Conservation (phyloP, 768 basidiomycete species). For the Suillus americanus region DNA sequence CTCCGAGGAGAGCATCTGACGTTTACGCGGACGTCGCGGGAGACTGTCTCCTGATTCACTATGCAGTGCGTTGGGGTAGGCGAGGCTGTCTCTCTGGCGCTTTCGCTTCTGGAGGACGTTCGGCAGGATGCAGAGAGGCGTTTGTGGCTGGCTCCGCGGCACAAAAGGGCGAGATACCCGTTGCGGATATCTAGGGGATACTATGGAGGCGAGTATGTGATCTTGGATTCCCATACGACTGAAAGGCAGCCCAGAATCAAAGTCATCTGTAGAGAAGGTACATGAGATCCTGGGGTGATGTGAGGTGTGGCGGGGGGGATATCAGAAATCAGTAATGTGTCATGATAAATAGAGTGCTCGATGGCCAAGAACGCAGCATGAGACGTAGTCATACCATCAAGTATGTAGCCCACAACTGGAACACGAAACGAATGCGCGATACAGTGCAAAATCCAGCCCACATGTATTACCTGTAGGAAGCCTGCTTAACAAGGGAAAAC, state of each 20-base stretch:
- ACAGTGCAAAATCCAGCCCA: conserved; percentile 31
- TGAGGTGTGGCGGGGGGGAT: background rate
- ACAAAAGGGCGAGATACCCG: background rate
- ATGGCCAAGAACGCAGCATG: background rate
- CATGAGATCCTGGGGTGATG: background rate
- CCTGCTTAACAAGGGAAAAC: background rate
- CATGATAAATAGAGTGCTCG: background rate
- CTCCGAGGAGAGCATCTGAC: conserved; percentile 25
- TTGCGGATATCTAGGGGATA: background rate
- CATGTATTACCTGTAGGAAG: conserved; percentile 28
- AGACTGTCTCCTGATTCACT: conserved; percentile 25
- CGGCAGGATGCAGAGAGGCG: conserved; percentile 16
- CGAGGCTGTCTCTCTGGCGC: conserved; percentile 26
- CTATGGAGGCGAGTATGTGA: too few relatives aligned
- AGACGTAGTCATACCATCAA: conserved; percentile 26
- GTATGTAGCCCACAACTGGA: conserved; percentile 27
- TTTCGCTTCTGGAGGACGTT: conserved; percentile 26
- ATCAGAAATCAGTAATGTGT: background rate
- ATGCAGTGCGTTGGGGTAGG: conserved; percentile 24
- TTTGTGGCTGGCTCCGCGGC: background rate
- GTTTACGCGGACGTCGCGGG: conserved; percentile 30
- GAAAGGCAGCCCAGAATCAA: background rate
- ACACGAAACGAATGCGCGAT: conserved; percentile 24
- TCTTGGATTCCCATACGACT: background rate
- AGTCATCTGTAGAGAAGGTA: background rate